A percentile compares a stretch with the other conserved stretches of the same genome.
Evolutionary conservation across 257 asterid genomes (phyloP).

Genomic region (Voacanga thouarsii): DNA sequence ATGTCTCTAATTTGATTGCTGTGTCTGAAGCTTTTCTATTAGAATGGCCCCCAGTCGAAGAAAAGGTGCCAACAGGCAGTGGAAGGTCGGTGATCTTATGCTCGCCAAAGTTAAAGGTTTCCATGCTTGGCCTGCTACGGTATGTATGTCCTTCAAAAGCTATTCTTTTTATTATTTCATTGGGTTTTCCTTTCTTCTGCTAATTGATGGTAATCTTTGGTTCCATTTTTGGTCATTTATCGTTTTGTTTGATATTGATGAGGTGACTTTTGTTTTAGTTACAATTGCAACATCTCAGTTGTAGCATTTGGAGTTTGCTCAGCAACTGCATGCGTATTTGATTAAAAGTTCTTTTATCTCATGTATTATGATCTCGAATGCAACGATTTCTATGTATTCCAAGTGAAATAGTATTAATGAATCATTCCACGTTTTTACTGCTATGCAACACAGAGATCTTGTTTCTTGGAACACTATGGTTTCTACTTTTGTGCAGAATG

Average conservation of each 20-base stretch:
- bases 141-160: conserved; percentile 23
- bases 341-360: conserved; percentile 47
- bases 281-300: conserved; percentile 65
- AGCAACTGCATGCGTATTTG: conserved; percentile 57
- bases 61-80: conserved; percentile 61
- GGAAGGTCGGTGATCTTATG: conserved; percentile 90
- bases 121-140: conserved; percentile 95
- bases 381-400: conserved; percentile 57
- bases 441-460: conserved; percentile 60
- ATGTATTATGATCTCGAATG: conserved; percentile 44
- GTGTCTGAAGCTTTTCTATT: conserved; percentile 20
- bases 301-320: conserved; percentile 44
- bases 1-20: conserved; percentile 23
- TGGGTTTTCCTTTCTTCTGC: not conserved
- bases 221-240: not conserved
- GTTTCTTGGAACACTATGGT: conserved; percentile 83
- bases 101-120: conserved; percentile 94
- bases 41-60: conserved; percentile 84
- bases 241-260: conserved; percentile 32
- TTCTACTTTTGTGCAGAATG: conserved; percentile 66
- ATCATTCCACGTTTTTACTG: conserved; percentile 53
- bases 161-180: not conserved
- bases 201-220: not conserved
- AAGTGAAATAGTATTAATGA: conserved; percentile 47
- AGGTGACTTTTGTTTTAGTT: conserved; percentile 62